Conservation (phyloP, 78 protist species). For the Dictyostelium capitatum region DNA sequence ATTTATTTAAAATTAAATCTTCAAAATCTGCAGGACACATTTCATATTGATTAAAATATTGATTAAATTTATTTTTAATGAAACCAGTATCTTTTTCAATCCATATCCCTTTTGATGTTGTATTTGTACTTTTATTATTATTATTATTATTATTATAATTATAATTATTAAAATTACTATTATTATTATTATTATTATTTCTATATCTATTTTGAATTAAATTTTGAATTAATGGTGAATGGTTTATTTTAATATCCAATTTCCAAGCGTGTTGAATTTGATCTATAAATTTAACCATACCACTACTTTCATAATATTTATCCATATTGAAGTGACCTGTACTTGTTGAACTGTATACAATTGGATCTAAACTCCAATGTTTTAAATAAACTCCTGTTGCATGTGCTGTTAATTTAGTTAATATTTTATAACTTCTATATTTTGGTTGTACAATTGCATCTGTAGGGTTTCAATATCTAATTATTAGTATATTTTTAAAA, state of each 20-base stretch:
- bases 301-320: slow-evolving; percentile 38
- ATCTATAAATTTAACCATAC: slow-evolving; percentile 21
- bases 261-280: slow-evolving; percentile 81
- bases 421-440: slow-evolving; percentile 53
- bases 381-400: slow-evolving; percentile 49
- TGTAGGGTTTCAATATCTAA: not conserved
- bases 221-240: not conserved
- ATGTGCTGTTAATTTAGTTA: slow-evolving; percentile 32
- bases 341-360: slow-evolving; percentile 45
- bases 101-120: slow-evolving; percentile 37
- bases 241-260: slow-evolving; percentile 8
- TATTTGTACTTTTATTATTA: not conserved
- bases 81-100: slow-evolving; percentile 26
- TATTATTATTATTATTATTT: no score
- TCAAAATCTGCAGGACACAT: slow-evolving; percentile 71
- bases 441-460: slow-evolving; percentile 71
- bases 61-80: slow-evolving; percentile 9
- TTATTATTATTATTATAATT: no score
- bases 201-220: not conserved
- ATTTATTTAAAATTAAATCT: slow-evolving; percentile 40
- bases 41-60: slow-evolving; percentile 33
- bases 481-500: not conserved
- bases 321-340: not conserved
- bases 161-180: no score
- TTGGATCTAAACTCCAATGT: slow-evolving; percentile 33